Conservation (phyloP, 441 rosid genomes). For the Mallotus repandus region DNA sequence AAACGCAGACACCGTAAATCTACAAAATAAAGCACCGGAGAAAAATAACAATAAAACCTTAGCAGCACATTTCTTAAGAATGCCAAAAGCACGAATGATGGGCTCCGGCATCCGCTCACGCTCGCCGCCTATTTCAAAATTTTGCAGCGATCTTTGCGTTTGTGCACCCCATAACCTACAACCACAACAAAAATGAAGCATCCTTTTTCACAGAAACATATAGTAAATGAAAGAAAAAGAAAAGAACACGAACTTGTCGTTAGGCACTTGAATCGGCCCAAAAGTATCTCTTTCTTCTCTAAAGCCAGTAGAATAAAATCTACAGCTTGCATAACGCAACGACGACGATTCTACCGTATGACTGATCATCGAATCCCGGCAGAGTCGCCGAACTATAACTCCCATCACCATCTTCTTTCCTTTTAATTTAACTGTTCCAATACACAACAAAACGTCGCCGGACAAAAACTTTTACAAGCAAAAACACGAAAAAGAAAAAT, state of each 20-base stretch:
- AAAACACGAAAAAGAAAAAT: neutral
- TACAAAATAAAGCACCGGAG: neutral
- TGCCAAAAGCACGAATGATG: slow-evolving; percentile 84
- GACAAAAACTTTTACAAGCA: too few species aligned
- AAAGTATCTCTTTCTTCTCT: slow-evolving; percentile 93
- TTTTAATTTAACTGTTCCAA: slow-evolving; percentile 14
- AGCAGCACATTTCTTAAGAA: slow-evolving; percentile 89
- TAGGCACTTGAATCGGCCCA: slow-evolving; percentile 87
- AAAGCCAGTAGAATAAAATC: slow-evolving; percentile 59
- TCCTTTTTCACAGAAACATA: too few species aligned
- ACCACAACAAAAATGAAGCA: neutral
- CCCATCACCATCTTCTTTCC: slow-evolving; percentile 49
- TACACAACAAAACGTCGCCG: slow-evolving; percentile 9
- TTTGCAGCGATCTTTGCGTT: slow-evolving; percentile 91
- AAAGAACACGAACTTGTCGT: slow-evolving; percentile 58
- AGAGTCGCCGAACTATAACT: slow-evolving; percentile 53
- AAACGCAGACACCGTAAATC: neutral
- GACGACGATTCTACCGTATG: slow-evolving; percentile 26
- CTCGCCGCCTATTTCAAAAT: slow-evolving; percentile 89
- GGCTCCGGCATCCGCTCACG: slow-evolving; percentile 95
- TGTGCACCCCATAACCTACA: slow-evolving; percentile 94
- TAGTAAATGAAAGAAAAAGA: neutral
- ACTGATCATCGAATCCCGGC: slow-evolving; percentile 37
- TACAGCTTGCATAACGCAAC: slow-evolving; percentile 46
- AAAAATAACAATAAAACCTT: slow-evolving; percentile 44